Conservation (phyloP, 2,329 filamentous ascomycete species). For the Alternaria viburni region DNA sequence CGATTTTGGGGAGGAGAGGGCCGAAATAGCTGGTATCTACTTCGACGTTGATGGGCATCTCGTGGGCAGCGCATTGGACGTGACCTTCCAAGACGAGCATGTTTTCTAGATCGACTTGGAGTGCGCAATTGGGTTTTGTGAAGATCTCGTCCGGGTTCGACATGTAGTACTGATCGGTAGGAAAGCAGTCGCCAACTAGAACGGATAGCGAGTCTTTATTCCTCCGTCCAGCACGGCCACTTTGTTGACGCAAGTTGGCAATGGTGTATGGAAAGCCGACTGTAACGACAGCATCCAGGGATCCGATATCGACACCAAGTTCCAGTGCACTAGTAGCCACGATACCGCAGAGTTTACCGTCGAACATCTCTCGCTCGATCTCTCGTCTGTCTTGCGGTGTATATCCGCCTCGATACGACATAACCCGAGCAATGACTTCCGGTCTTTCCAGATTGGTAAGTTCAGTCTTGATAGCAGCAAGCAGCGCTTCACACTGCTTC, state of each 20-base stretch:
- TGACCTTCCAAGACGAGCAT: constrained; percentile 92
- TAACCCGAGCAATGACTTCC: constrained; percentile 80
- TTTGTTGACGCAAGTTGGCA: constrained; percentile 92
- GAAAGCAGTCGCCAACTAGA: constrained; percentile 85
- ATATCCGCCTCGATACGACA: constrained; percentile 96
- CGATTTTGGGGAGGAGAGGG: constrained; percentile 71
- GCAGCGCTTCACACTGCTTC: constrained; percentile 84
- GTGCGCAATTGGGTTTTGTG: constrained; percentile 84
- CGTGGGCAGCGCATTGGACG: constrained; percentile 91
- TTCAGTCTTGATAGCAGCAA: constrained; percentile 80
- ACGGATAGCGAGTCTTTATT: constrained; percentile 94
- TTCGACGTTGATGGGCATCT: constrained; percentile 86
- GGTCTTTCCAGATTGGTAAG: constrained; percentile 73
- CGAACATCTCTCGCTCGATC: constrained; percentile 97
- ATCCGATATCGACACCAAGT: constrained; percentile 93
- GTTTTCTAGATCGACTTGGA: constrained; percentile 92
- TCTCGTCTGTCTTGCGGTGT: constrained; percentile 85
- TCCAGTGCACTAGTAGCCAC: constrained; percentile 93
- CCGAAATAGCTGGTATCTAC: constrained; percentile 83
- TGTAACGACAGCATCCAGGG: constrained; percentile 89
- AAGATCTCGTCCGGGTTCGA: constrained; percentile 93
- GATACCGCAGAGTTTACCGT: constrained; percentile 89
- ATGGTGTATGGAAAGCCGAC: constrained; percentile 97
- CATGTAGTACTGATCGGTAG: constrained; percentile 97
- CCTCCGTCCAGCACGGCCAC: constrained; percentile 85